Evolutionary conservation across 169 alveolate genomes (phyloP).

Genomic region (Plasmodium adleri): DNA sequence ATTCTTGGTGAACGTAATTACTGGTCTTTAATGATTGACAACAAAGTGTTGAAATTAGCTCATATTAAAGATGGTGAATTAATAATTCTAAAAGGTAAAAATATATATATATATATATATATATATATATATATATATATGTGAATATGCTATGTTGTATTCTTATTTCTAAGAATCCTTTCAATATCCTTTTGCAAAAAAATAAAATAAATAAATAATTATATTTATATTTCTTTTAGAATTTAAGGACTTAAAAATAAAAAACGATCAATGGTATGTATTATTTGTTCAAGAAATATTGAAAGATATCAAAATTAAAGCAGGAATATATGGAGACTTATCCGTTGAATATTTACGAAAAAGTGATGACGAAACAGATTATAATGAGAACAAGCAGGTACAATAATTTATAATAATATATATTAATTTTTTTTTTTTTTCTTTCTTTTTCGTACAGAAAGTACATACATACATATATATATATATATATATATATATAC

Average conservation of each 20-base stretch:
- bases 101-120: slow-evolving; percentile 1
- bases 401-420: too few species aligned
- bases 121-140: too few species aligned
- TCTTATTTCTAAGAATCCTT: too few species aligned
- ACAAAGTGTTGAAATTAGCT: slow-evolving; percentile 26
- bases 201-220: not conserved
- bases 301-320: slow-evolving; percentile 57
- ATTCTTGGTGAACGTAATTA: slow-evolving; percentile 57
- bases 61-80: slow-evolving; percentile 61
- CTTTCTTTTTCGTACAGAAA: not conserved
- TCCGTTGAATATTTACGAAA: slow-evolving; percentile 63
- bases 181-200: not conserved
- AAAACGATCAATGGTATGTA: slow-evolving; percentile 61
- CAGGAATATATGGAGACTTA: slow-evolving; percentile 57
- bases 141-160: too few species aligned
- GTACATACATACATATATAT: not conserved
- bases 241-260: slow-evolving; percentile 38
- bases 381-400: slow-evolving; percentile 52
- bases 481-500: not conserved
- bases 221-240: slow-evolving; percentile 11
- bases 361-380: slow-evolving; percentile 55
- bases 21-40: slow-evolving; percentile 70
- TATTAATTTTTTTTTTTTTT: not conserved
- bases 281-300: slow-evolving; percentile 57
- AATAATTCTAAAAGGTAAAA: slow-evolving; percentile 42